Evolutionary conservation across 345 rosid species (phyloP).

Genomic region (Jatropha curcas): DNA sequence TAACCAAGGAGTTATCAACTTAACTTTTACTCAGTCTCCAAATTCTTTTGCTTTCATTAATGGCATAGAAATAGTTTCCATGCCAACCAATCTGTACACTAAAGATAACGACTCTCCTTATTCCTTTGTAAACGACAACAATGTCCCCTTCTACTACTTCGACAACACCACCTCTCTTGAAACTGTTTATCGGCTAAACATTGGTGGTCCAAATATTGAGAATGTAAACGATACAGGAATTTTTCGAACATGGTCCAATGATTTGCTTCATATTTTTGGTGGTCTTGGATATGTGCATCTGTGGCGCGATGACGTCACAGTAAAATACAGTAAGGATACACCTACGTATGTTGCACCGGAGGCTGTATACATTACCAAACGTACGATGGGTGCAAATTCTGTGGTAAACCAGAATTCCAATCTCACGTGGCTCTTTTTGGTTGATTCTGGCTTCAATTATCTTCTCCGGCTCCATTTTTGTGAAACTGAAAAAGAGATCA

Average conservation of each 20-base stretch:
- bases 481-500: background rate
- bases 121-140: background rate
- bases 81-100: constrained; percentile 1
- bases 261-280: background rate
- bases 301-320: background rate
- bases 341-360: background rate
- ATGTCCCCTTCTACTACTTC: background rate
- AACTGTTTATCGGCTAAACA: constrained; percentile 6
- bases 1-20: background rate
- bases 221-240: background rate
- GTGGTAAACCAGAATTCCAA: background rate
- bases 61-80: constrained; percentile 11
- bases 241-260: background rate
- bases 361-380: background rate
- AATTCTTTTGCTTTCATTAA: constrained; percentile 2
- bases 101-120: background rate
- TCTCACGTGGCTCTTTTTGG: background rate
- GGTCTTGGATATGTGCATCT: background rate
- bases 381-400: background rate
- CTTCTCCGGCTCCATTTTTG: constrained; percentile 7
- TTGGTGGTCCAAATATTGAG: background rate
- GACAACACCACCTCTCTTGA: constrained; percentile 24
- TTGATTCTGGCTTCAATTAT: constrained; percentile 1
- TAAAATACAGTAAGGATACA: background rate
- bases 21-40: background rate